These are phyloP conservation scores for Microglena sp. DNA, from an alignment of 139 green algal genomes.

Conservation along the genomic window DNA sequence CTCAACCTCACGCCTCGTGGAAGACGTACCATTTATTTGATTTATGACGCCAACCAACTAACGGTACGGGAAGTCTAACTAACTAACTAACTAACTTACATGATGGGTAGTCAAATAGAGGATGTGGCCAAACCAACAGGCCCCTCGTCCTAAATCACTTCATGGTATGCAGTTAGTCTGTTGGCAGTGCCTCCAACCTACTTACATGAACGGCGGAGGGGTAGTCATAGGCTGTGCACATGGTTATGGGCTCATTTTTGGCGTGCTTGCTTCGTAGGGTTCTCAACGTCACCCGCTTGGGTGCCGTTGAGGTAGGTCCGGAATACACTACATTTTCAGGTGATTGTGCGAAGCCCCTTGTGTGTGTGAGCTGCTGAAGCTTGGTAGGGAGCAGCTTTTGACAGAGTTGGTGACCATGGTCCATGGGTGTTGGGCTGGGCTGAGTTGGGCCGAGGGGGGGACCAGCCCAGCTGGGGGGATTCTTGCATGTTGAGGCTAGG, in stretches of 20 bases:
- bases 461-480: too few relatives aligned
- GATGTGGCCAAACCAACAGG: background rate
- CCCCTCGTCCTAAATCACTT: background rate
- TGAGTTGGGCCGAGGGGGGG: too few relatives aligned
- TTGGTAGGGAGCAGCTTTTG: too few relatives aligned
- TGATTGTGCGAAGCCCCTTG: too few relatives aligned
- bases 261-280: conserved; percentile 76
- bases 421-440: too few relatives aligned
- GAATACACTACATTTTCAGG: conserved; percentile 56
- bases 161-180: background rate
- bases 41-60: too few relatives aligned
- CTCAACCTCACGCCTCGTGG: too few relatives aligned
- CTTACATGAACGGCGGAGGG: conserved; percentile 91
- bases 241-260: conserved; percentile 63
- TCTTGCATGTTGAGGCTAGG: too few relatives aligned
- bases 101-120: background rate
- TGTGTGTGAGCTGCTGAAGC: too few relatives aligned
- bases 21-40: too few relatives aligned
- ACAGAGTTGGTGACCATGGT: too few relatives aligned
- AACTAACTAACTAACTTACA: background rate
- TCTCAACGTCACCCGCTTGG: conserved; percentile 71
- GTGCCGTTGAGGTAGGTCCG: conserved; percentile 27
- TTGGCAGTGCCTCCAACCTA: background rate
- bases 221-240: conserved; percentile 99
- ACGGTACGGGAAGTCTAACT: too few relatives aligned